Percentiles rank a stretch among this genome's conserved stretches.
phyloP scores from a whole-genome alignment of 2,329 filamentous ascomycete species.

The Aaosphaeria pasadenensis region DNA sequence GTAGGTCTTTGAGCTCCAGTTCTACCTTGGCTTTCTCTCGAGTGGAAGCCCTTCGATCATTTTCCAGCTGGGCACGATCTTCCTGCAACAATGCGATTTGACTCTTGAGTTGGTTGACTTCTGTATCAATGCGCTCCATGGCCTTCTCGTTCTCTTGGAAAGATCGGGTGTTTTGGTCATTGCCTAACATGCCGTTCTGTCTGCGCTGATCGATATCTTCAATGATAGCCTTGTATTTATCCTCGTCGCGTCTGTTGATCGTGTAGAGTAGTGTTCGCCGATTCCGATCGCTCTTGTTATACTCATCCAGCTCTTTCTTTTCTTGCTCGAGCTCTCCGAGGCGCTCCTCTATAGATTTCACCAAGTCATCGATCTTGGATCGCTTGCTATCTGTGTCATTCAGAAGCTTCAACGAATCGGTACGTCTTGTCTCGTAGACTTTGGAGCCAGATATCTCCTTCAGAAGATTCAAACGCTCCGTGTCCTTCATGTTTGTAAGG shows the following conservation, averaged over 20 bases:
- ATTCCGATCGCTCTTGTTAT: conserved; percentile 92
- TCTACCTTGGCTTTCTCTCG: conserved; percentile 81
- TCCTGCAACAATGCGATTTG: conserved; percentile 81
- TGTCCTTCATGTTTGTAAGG: conserved; percentile 98
- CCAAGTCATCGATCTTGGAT: conserved; percentile 86
- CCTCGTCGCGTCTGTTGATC: conserved; percentile 86
- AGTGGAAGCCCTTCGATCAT: conserved; percentile 80
- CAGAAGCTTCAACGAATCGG: conserved; percentile 96
- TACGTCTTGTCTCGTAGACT: conserved; percentile 87
- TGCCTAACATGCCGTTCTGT: conserved; percentile 78
- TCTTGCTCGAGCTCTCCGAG: conserved; percentile 90
- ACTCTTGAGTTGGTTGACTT: conserved; percentile 77
- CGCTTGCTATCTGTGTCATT: conserved; percentile 93
- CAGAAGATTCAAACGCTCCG: conserved; percentile 79
- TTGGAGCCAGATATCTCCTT: conserved; percentile 99
- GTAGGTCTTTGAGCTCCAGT: conserved; percentile 75
- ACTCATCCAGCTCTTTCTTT: conserved; percentile 90
- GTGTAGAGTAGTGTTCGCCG: conserved; percentile 91
- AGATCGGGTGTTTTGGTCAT: conserved; percentile 73
- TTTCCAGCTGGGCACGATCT: conserved; percentile 83
- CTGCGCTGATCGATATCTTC: conserved; percentile 80
- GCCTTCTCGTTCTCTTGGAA: conserved; percentile 78
- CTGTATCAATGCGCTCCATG: conserved; percentile 70
- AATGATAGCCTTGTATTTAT: conserved; percentile 71
- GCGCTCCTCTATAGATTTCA: conserved; percentile 88